Percentiles rank a stretch among this genome's conserved stretches.
Conservation (phyloP, 2,329 filamentous ascomycete genomes). For the Teratosphaeria epicoccoides region DNA sequence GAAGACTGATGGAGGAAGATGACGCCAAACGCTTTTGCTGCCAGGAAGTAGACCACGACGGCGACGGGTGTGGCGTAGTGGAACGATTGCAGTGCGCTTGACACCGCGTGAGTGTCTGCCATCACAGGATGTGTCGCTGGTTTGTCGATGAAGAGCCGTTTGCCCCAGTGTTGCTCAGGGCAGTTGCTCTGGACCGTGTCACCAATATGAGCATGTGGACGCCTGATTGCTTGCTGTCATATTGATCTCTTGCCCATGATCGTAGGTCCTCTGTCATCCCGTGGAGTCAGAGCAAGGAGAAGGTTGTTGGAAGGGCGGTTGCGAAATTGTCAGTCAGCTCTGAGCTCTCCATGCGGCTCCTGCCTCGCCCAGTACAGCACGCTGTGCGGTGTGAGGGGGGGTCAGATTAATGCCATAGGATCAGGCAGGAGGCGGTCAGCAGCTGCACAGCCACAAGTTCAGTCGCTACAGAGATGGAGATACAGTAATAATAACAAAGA, state of each 20-base stretch:
- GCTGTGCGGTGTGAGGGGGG: not conserved
- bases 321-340: not conserved
- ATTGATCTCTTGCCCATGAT: not conserved
- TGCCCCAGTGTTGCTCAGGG: not conserved
- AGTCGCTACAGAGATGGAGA: not conserved
- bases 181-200: not conserved
- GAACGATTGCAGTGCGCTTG: constrained; percentile 13
- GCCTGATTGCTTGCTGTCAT: not conserved
- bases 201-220: not conserved
- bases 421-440: not conserved
- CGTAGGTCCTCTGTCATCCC: not conserved
- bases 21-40: constrained; percentile 16
- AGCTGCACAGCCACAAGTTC: not conserved
- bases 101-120: not conserved
- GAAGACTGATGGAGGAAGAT: constrained; percentile 20
- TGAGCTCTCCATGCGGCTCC: not conserved
- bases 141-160: not conserved
- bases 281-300: not conserved
- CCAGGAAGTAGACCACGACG: constrained; percentile 17
- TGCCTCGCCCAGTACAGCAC: not conserved
- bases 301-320: not conserved
- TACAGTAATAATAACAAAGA: too few species aligned
- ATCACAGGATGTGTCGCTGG: too few species aligned
- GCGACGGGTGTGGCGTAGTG: constrained; percentile 19
- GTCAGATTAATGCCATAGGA: not conserved